Evolutionary conservation across 805 yeast species (phyloP).

Genomic region (Saturnispora sanitii): DNA sequence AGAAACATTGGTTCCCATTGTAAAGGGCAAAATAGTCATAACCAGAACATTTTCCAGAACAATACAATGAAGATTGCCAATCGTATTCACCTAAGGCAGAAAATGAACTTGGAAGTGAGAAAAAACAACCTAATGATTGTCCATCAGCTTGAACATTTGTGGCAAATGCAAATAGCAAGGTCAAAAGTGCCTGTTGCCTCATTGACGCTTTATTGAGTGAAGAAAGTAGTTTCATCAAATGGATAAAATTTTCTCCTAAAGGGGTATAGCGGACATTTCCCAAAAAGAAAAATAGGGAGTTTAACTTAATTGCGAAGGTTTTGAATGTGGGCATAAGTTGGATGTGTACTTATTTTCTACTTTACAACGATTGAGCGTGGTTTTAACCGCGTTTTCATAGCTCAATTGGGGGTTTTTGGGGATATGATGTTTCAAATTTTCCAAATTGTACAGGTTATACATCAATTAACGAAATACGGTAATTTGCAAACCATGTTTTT

Average conservation of each 20-base stretch:
- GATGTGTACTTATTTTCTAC: too few species aligned
- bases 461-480: too few species aligned
- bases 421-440: too few species aligned
- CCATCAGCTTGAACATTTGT: slow-evolving; percentile 6
- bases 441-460: too few species aligned
- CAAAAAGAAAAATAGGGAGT: too few species aligned
- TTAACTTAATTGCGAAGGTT: too few species aligned
- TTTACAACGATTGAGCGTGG: too few species aligned
- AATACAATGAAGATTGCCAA: slow-evolving; percentile 52
- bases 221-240: neutral
- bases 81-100: slow-evolving; percentile 37
- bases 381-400: too few species aligned
- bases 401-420: too few species aligned
- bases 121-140: slow-evolving; percentile 30
- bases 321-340: too few species aligned
- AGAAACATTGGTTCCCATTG: slow-evolving; percentile 51
- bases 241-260: neutral
- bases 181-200: neutral
- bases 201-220: neutral
- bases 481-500: too few species aligned
- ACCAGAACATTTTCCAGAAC: slow-evolving; percentile 35
- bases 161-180: slow-evolving; percentile 1
- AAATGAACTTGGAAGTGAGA: slow-evolving; percentile 29
- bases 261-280: neutral
- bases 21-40: slow-evolving; percentile 40